phyloP scores from a whole-genome alignment of 495 filamentous ascomycete genomes.

The Xylaria palmicola region DNA sequence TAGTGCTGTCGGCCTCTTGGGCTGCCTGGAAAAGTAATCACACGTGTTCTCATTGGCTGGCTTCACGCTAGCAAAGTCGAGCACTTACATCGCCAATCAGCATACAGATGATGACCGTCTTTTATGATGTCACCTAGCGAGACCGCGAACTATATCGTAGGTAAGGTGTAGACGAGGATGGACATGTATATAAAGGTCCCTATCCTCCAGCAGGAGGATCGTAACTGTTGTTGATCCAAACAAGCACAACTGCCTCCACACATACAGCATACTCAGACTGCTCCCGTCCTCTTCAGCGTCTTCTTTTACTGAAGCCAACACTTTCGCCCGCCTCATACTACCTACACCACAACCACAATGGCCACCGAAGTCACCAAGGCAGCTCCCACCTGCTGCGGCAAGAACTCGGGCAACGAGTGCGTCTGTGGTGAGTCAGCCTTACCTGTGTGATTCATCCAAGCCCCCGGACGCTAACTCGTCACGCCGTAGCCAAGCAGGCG shows the following conservation, averaged over 20 bases:
- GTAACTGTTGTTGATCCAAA: neutral
- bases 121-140: slow-evolving; percentile 14
- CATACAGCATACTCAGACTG: neutral
- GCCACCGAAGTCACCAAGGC: slow-evolving; percentile 30
- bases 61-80: neutral
- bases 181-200: neutral
- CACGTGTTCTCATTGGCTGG: neutral
- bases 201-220: neutral
- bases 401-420: slow-evolving; percentile 43
- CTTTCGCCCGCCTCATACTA: neutral
- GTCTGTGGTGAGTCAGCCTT: slow-evolving; percentile 44
- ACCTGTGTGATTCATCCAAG: neutral
- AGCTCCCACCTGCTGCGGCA: slow-evolving; percentile 52
- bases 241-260: neutral
- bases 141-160: neutral
- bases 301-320: neutral
- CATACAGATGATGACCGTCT: slow-evolving; percentile 8
- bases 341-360: slow-evolving; percentile 19
- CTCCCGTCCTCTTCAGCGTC: neutral
- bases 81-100: slow-evolving; percentile 17
- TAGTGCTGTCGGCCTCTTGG: neutral
- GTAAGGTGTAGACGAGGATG: neutral
- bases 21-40: slow-evolving; percentile 10
- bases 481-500: slow-evolving; percentile 48
- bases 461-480: slow-evolving; percentile 2